These are phyloP conservation scores for Sideroxylon spinosum DNA, from an alignment of 179 eudicot genomes.

Conservation along the genomic window DNA sequence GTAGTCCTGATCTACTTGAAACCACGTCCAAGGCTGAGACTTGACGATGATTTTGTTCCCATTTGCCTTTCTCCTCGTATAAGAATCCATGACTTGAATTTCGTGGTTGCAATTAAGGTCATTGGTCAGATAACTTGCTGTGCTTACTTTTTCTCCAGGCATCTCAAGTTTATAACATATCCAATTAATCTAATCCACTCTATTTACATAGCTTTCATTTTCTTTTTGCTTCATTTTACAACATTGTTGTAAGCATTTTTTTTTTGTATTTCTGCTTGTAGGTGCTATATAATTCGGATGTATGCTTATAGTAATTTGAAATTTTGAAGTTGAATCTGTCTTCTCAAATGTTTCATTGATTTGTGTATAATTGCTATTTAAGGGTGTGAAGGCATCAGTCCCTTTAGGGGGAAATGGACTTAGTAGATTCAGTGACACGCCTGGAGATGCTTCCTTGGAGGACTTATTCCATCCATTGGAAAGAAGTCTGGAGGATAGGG, in stretches of 20 bases:
- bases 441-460: slow-evolving; percentile 92
- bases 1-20: not conserved
- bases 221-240: not conserved
- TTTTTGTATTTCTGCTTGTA: not conserved
- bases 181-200: not conserved
- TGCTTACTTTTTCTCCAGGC: not conserved
- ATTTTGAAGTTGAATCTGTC: slow-evolving; percentile 3
- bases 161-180: no score
- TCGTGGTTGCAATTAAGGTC: not conserved
- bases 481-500: slow-evolving; percentile 39
- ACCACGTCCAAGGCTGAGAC: not conserved
- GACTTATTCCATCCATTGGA: slow-evolving; percentile 82
- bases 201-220: not conserved
- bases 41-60: not conserved
- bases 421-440: slow-evolving; percentile 88
- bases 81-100: not conserved
- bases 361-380: slow-evolving; percentile 11
- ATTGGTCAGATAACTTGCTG: not conserved
- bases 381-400: slow-evolving; percentile 53
- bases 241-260: not conserved
- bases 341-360: slow-evolving; percentile 8
- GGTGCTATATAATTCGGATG: not conserved
- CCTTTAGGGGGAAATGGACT: slow-evolving; percentile 55
- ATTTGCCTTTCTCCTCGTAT: not conserved
- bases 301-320: not conserved